phyloP scores from a whole-genome alignment of 371 early-diverging fungal genomes.

The Mortierella sp. region DNA sequence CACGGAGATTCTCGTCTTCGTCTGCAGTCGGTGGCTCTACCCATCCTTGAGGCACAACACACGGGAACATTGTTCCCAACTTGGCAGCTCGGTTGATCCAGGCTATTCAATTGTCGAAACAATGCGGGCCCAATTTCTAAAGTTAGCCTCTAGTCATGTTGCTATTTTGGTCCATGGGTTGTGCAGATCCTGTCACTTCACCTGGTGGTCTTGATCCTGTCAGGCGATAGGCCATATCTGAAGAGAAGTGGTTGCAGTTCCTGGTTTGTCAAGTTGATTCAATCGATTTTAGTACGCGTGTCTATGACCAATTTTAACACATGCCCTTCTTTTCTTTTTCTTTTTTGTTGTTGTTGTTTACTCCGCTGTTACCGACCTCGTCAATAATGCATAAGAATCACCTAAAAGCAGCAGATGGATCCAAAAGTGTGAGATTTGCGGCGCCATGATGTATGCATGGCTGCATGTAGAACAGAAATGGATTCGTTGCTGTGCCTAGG shows the following conservation, averaged over 20 bases:
- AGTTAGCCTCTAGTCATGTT: neutral
- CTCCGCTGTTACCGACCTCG: constrained; percentile 55
- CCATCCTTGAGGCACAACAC: constrained; percentile 74
- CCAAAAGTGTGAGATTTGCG: neutral
- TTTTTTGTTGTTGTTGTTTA: no score
- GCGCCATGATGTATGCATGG: neutral
- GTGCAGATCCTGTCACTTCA: constrained; percentile 10
- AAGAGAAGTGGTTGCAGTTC: constrained; percentile 76
- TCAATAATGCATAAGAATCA: constrained; percentile 66
- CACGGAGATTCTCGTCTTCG: constrained; percentile 33
- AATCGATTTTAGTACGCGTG: neutral
- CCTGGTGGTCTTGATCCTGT: constrained; percentile 67
- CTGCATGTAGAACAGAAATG: neutral
- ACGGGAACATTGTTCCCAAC: constrained; percentile 73
- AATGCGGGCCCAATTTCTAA: no score
- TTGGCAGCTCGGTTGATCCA: constrained; percentile 79
- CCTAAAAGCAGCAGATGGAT: constrained; percentile 26
- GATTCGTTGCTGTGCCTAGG: neutral
- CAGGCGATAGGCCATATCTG: constrained; percentile 61
- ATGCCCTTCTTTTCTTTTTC: no score
- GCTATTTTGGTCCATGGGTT: neutral
- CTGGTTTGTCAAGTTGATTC: constrained; percentile 39
- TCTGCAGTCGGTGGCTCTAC: constrained; percentile 69
- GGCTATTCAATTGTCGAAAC: constrained; percentile 21
- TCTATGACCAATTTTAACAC: neutral